Conservation (phyloP, 1,139 yeast genomes). For the Lodderomyces jiufengensis region DNA sequence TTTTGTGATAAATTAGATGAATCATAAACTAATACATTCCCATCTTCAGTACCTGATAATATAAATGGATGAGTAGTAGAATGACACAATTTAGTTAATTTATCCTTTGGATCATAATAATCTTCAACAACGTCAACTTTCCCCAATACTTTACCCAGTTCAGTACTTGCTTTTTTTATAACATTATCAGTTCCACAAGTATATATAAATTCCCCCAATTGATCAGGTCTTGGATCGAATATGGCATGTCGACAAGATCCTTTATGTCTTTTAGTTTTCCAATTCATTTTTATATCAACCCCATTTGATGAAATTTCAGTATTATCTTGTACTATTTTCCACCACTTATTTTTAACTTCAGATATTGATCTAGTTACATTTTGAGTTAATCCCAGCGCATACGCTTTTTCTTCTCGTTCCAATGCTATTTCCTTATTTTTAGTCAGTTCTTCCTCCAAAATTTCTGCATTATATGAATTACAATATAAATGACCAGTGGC, state of each 20-base stretch:
- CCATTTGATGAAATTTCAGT: conserved; percentile 27
- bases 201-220: conserved; percentile 52
- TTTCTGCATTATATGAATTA: conserved; percentile 49
- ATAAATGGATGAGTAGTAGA: conserved; percentile 63
- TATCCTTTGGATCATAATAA: conserved; percentile 28
- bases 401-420: conserved; percentile 23
- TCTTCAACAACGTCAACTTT: conserved; percentile 38
- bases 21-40: conserved; percentile 62
- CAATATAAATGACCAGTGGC: conserved; percentile 76
- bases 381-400: conserved; percentile 25
- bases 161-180: conserved; percentile 68
- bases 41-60: conserved; percentile 77
- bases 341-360: conserved; percentile 43
- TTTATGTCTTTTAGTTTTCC: conserved; percentile 91
- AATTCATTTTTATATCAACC: conserved; percentile 34
- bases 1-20: conserved; percentile 42
- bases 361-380: conserved; percentile 32
- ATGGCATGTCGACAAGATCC: conserved; percentile 77
- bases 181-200: conserved; percentile 80
- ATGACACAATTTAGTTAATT: conserved; percentile 59
- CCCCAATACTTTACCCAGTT: conserved; percentile 71
- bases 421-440: conserved; percentile 20
- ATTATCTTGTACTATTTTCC: conserved; percentile 44
- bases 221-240: conserved; percentile 51
- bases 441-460: conserved; percentile 33